Evolutionary conservation across 1,284 basidiomycete genomes (phyloP), one percentile per base, ranked within the genome.

Genomic region (Ganoderma lingzhi): DNA sequence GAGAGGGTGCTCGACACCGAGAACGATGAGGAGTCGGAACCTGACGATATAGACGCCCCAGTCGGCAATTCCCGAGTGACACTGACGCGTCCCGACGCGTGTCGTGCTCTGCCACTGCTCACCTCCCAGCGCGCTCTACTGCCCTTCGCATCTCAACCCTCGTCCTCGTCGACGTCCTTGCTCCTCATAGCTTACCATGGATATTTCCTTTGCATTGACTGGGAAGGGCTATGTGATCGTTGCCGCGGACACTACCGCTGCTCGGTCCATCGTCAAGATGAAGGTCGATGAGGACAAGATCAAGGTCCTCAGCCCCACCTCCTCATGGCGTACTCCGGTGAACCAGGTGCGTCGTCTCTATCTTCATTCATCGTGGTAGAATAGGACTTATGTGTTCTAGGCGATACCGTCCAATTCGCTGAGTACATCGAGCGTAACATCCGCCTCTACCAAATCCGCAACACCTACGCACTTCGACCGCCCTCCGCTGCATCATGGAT

Each of bases 261-360:
- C 91, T 6, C 89, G 94, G 70, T 97, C 95, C 30, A 96, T 99
- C 81, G 92, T 99, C 78, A 97, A 97, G 84, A 98, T 99, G 96
- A 98, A 99, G 86, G 82, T 88, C 41, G 96, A 98, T 83, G 94
- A 96, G 84, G 97, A 99, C 87, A 99, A 99, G 86, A 96, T 97
- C 84, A 97, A 96, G 83, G 87, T 89, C 42, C 87, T 99, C 45
- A 93, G 94, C 73, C 92, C 96, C 95, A 98, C 80, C 86, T 99
- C 23, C 90, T 98, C 78, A 98, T 99, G 96, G 92, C 96, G 0
- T 97, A 93, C 82, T 94, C 94, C 75, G 97, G 97, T 73, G 96
- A 98, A 81, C 94, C 96, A 81, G 94, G 95, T 93, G 65, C 65
- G 88, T 82, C 6, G 63, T 45, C 56, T 60, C 1, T 28, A 28